A percentile compares a stretch with the other conserved stretches of the same genome.
Conservation (phyloP, 1,284 basidiomycete genomes). For the Tranzscheliella williamsii region DNA sequence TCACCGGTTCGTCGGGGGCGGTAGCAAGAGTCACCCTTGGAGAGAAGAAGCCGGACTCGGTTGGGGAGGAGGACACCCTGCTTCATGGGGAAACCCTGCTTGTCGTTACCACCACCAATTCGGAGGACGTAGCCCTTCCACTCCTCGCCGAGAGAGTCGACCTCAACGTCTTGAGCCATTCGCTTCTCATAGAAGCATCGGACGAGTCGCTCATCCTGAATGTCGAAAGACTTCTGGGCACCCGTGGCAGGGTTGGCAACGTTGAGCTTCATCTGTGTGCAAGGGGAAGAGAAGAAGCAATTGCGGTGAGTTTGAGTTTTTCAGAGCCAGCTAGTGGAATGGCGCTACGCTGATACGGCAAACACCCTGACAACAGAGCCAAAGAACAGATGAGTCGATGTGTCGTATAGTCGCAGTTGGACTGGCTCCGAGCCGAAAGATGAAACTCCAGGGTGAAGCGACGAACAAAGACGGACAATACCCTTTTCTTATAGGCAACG, state of each 20-base stretch:
- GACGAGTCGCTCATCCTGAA: constrained; percentile 88
- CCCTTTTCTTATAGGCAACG: too few species aligned
- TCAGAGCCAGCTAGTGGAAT: neutral
- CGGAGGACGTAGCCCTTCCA: constrained; percentile 97
- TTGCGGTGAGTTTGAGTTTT: constrained; percentile 8
- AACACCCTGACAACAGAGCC: too few species aligned
- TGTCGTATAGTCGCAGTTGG: too few species aligned
- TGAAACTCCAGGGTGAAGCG: too few species aligned
- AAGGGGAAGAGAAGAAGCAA: neutral
- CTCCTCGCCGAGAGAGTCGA: constrained; percentile 89
- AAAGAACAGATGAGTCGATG: too few species aligned
- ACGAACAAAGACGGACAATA: too few species aligned
- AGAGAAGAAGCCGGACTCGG: constrained; percentile 90
- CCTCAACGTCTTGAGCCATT: constrained; percentile 91
- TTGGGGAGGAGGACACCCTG: constrained; percentile 94
- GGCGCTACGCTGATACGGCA: too few species aligned
- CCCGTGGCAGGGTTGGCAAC: constrained; percentile 93
- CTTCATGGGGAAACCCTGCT: constrained; percentile 87
- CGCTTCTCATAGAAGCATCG: constrained; percentile 96
- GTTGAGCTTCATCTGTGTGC: constrained; percentile 83
- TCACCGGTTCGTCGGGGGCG: constrained; percentile 88
- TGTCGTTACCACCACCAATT: constrained; percentile 95
- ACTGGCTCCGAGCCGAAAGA: too few species aligned
- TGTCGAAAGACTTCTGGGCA: constrained; percentile 88
- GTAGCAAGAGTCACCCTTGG: constrained; percentile 97